Evolutionary conservation across 2,329 filamentous ascomycete species (phyloP), one percentile per base, ranked within the genome.

Genomic region (Chrysoporthe cubensis): DNA sequence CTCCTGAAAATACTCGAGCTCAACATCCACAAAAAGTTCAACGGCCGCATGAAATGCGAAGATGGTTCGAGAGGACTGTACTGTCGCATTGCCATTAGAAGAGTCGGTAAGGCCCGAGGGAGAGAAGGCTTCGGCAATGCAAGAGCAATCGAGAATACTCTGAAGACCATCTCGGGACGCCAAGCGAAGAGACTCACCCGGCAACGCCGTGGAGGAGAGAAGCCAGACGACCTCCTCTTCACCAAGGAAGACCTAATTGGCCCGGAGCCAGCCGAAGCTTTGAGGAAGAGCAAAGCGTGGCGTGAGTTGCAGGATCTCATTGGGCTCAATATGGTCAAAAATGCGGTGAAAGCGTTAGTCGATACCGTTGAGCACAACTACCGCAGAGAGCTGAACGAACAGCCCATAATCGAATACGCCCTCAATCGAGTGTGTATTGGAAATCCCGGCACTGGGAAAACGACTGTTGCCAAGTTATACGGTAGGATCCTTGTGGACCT

Each of bases 391-490:
- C 77, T 94, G 0, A 72, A 80, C 0, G 90, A 93, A 71, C 79
- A 90, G 73, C 82, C 84, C 0, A 75, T 83, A 0, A 78, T 93
- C 0, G 78, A 89, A 64, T 88, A 87, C 63, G 87, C 84, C 0
- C 80, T 93, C 0, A 94, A 93, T 74, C 82, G 84, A 8, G 86
- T 93, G 1, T 92, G 94, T 66, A 74, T 93, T 0, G 91, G 91
- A 0, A 85, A 83, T 1, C 91, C 92, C 0, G 91, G 92, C 0
- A 94, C 91, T 0, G 91, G 91, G 0, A 94, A 94, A 72, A 94
- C 91, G 0, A 89, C 90, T 0, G 88, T 94, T 0, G 92, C 90
- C 0, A 92, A 91, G 74, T 77, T 93, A 0, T 94, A 93, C 71
- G 91, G 89, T 0, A 78, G 83, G 50, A 89, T 94, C 1, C 80